Evolutionary conservation across 441 rosid species (phyloP).

Genomic region (Adansonia madagascariensis): DNA sequence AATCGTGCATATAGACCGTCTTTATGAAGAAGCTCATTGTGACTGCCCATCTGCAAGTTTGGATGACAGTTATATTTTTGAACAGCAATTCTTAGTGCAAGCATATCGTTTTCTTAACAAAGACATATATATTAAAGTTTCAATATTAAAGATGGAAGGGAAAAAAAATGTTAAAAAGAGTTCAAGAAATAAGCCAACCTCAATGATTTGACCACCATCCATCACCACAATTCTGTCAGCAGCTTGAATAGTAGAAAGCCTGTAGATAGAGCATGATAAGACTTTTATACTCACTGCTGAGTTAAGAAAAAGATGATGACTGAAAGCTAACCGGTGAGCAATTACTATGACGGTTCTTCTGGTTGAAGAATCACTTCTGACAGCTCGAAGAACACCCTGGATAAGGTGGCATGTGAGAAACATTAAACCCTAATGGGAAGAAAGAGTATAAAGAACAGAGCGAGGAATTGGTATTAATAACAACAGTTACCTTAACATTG

Average conservation of each 20-base stretch:
- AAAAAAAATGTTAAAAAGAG: neutral
- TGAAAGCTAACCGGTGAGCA: slow-evolving; percentile 71
- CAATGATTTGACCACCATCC: slow-evolving; percentile 74
- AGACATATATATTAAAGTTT: neutral
- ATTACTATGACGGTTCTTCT: slow-evolving; percentile 85
- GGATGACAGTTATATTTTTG: slow-evolving; percentile 6
- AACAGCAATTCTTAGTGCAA: neutral
- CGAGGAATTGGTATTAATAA: neutral
- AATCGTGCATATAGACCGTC: slow-evolving; percentile 80
- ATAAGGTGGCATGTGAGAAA: slow-evolving; percentile 21
- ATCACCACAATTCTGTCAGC: slow-evolving; percentile 91
- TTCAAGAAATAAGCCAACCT: slow-evolving; percentile 50
- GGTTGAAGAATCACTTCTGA: slow-evolving; percentile 54
- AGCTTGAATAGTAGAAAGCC: slow-evolving; percentile 90
- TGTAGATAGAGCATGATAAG: slow-evolving; percentile 38
- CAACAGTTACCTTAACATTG: slow-evolving; percentile 69
- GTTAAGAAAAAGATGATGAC: slow-evolving; percentile 4
- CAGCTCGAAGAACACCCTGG: slow-evolving; percentile 82
- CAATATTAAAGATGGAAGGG: neutral
- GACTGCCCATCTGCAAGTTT: slow-evolving; percentile 69
- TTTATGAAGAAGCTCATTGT: slow-evolving; percentile 68
- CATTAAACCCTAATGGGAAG: neutral
- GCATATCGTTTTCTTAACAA: neutral
- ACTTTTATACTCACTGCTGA: slow-evolving; percentile 11
- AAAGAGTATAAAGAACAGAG: neutral